Base-by-base conservation (phyloP, 345 rosid genomes). In the Draba incana region DNA sequence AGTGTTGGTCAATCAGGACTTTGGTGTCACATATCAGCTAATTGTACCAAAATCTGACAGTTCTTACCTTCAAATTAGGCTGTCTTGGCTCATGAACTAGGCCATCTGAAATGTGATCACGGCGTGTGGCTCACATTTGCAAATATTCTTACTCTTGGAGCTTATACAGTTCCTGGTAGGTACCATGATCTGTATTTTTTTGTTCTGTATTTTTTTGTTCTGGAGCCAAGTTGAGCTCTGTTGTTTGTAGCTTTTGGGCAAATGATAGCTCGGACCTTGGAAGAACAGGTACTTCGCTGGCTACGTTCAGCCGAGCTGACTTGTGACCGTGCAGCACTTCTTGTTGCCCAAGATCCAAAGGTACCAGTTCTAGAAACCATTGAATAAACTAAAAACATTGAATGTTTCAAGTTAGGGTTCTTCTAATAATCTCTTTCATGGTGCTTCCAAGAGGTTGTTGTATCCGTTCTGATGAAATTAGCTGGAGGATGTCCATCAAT, bases 121-220 rank as follows among this genome's bases (percentile, higher is more conserved):
- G 97, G 99, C 55, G 91, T 90, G 10, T 93, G 99, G 99, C 96
- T 93, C 64, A 90, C 98, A 10, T 84, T 93, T 78, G 98, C 97
- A 49, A 93, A 88, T 66, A 82, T 90, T 74, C 92, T 93, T 76
- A 90, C 94, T 38, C 84, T 93, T 58, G 98, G 97, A 43, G 98
- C 94, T n/a, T 84, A 93, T 77, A 81, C 81, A 51, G 83, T 93
- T 69, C 98, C 97, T 55, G 97, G 98, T 90, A 84, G 70, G 86
- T 69, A 8, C 62, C 23, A 10, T 37, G 24, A 49, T 56, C 20
- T 44, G 20, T 20, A 20, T 20, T 20, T n/a, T n/a, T n/a, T n/a
- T n/a, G n/a, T n/a, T n/a, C n/a, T n/a, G n/a, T n/a, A n/a, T n/a
- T n/a, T n/a, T n/a, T n/a, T n/a, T n/a, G n/a, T n/a, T n/a, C n/a